Conservation (phyloP, 495 filamentous ascomycete genomes). For the Oleoguttula mirabilis region DNA sequence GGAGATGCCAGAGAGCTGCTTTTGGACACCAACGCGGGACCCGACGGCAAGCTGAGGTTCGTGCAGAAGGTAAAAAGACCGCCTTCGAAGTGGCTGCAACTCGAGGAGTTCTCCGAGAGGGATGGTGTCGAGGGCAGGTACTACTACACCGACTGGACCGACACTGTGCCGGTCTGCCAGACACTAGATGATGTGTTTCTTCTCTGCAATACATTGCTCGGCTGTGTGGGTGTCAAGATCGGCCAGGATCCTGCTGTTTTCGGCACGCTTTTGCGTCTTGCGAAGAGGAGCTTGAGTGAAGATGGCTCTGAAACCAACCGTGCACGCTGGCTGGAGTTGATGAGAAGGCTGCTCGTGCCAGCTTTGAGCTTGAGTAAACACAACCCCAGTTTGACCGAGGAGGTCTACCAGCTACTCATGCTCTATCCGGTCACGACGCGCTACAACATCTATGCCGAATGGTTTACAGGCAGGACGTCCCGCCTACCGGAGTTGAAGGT, state of each 20-base stretch:
- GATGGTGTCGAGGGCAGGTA: constrained; percentile 71
- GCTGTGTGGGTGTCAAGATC: constrained; percentile 73
- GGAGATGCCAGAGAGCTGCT: constrained; percentile 26
- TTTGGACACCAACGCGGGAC: constrained; percentile 2
- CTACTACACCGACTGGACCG: constrained; percentile 96
- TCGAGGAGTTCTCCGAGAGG: constrained; percentile 59
- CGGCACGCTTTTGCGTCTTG: constrained; percentile 69
- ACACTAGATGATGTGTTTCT: constrained; percentile 80
- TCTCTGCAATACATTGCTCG: constrained; percentile 73
- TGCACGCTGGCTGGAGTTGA: constrained; percentile 65
- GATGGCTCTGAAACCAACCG: constrained; percentile 58
- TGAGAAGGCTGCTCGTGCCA: constrained; percentile 70
- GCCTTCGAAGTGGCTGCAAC: constrained; percentile 36
- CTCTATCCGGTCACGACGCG: constrained; percentile 62
- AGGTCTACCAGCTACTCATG: constrained; percentile 70
- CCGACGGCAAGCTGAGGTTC: constrained; percentile 8
- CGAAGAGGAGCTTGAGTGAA: constrained; percentile 54
- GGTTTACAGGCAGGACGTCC: constrained; percentile 67
- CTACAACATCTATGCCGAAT: constrained; percentile 87
- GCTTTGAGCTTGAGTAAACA: constrained; percentile 68
- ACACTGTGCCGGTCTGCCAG: constrained; percentile 84
- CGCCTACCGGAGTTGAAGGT: constrained; percentile 63
- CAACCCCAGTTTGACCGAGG: constrained; percentile 72
- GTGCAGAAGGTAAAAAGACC: neutral
- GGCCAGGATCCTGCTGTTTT: constrained; percentile 71